Conservation (phyloP, 352 stramenopile species). For the Phytophthora cactorum region DNA sequence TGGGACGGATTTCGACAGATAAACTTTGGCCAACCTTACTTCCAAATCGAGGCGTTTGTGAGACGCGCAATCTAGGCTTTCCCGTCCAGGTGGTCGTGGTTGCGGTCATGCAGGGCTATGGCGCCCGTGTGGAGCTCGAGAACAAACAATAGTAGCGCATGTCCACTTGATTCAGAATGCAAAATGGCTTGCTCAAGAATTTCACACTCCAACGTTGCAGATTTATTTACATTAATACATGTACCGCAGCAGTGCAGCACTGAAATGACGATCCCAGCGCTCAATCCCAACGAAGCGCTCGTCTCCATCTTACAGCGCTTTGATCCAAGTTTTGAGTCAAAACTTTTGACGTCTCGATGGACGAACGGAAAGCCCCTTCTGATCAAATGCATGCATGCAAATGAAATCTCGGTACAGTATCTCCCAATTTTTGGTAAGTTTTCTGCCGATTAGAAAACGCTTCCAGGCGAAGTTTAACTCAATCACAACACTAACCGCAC, state of each 20-base stretch:
- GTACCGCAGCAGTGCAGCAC: slow-evolving; percentile 1
- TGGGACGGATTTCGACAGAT: too few species aligned
- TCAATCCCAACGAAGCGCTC: slow-evolving; percentile 10
- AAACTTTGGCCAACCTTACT: too few species aligned
- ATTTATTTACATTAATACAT: background rate
- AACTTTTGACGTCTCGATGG: slow-evolving; percentile 14
- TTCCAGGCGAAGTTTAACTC: background rate
- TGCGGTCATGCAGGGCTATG: background rate
- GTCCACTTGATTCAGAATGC: slow-evolving; percentile 10
- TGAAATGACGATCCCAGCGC: slow-evolving; percentile 4
- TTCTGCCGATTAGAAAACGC: background rate
- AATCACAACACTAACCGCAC: background rate
- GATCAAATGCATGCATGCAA: slow-evolving; percentile 5
- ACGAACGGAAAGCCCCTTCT: slow-evolving; percentile 26
- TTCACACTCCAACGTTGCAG: slow-evolving; percentile 17
- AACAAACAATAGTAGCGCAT: background rate
- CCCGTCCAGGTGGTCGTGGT: too few species aligned
- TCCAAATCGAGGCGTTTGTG: too few species aligned
- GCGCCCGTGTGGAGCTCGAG: background rate
- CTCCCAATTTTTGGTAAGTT: background rate
- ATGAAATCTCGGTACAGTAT: too few species aligned
- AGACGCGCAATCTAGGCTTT: too few species aligned
- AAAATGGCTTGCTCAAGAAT: slow-evolving; percentile 24
- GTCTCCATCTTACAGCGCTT: slow-evolving; percentile 9
- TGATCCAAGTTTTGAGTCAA: background rate